A percentile compares a stretch with the other conserved stretches of the same genome.
phyloP scores from a whole-genome alignment of 1,139 yeast genomes.

The Meyerozyma guilliermondii region DNA sequence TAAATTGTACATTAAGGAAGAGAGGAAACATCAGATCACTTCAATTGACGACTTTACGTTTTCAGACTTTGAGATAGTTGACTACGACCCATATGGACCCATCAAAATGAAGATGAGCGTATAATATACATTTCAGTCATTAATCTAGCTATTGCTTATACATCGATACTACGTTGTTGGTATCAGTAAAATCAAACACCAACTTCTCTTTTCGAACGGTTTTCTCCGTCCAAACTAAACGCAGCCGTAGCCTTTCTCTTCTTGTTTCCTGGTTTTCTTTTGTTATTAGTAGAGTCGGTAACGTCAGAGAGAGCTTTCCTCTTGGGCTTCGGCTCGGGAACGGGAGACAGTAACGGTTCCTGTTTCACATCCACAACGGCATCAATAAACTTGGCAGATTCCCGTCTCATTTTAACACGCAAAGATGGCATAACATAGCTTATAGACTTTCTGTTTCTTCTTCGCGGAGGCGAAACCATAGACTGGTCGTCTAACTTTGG shows the following conservation, averaged over 20 bases:
- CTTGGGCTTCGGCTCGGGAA: slow-evolving; percentile 4
- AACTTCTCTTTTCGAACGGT: slow-evolving; percentile 7
- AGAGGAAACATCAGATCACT: slow-evolving; percentile 41
- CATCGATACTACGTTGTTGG: slow-evolving; percentile 5
- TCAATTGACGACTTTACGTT: slow-evolving; percentile 80
- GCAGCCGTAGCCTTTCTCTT: not conserved
- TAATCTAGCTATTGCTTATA: not conserved
- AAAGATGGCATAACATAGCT: slow-evolving; percentile 69
- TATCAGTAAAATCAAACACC: slow-evolving; percentile 26
- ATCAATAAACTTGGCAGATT: slow-evolving; percentile 54
- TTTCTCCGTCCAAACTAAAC: not conserved
- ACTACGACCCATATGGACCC: slow-evolving; percentile 74
- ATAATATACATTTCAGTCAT: slow-evolving; percentile 10
- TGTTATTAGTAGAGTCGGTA: slow-evolving; percentile 10
- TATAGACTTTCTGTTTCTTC: slow-evolving; percentile 46
- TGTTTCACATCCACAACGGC: slow-evolving; percentile 32
- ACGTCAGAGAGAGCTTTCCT: slow-evolving; percentile 19
- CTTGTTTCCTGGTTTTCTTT: slow-evolving; percentile 2
- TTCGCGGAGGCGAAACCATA: not conserved
- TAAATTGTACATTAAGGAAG: slow-evolving; percentile 60
- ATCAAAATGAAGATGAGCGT: slow-evolving; percentile 86
- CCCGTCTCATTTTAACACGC: slow-evolving; percentile 66
- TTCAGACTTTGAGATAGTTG: slow-evolving; percentile 79
- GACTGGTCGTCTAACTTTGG: too few species aligned
- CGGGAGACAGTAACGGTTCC: not conserved